These are phyloP conservation scores for Colletotrichum tropicale DNA, from an alignment of 2,329 filamentous ascomycete species.

Conservation along the genomic window DNA sequence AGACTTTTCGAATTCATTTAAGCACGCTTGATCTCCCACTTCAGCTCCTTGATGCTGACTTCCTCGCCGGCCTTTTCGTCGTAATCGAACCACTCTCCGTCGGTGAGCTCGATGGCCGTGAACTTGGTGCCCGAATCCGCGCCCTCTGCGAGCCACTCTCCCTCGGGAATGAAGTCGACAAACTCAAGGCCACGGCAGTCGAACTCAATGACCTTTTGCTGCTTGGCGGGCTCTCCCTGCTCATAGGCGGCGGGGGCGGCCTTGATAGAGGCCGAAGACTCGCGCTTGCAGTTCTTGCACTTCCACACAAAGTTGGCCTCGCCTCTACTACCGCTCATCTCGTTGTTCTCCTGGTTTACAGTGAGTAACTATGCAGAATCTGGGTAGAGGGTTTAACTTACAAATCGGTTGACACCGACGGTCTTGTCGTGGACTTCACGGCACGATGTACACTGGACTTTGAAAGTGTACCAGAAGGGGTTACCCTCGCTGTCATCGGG, in stretches of 20 bases:
- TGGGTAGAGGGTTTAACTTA: constrained; percentile 49
- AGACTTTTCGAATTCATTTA: constrained; percentile 41
- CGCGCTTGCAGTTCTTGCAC: constrained; percentile 97
- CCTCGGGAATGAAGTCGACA: constrained; percentile 89
- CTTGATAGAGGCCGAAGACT: constrained; percentile 86
- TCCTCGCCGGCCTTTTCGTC: constrained; percentile 93
- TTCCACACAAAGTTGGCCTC: constrained; percentile 99
- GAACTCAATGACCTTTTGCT: constrained; percentile 83
- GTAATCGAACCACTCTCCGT: constrained; percentile 98
- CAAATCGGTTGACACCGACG: constrained; percentile 87
- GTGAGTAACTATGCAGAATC: neutral
- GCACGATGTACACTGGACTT: constrained; percentile 97
- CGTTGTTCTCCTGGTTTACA: constrained; percentile 74
- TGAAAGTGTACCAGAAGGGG: constrained; percentile 97
- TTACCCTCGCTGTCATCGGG: constrained; percentile 81
- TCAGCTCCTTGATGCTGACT: constrained; percentile 88
- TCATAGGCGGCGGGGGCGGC: constrained; percentile 74
- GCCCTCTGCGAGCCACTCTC: constrained; percentile 88
- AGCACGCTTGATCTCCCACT: constrained; percentile 81
- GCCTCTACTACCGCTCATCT: constrained; percentile 89
- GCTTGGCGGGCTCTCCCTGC: constrained; percentile 73
- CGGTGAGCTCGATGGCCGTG: constrained; percentile 76
- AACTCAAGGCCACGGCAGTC: constrained; percentile 96
- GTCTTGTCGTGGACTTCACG: constrained; percentile 87
- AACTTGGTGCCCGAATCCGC: constrained; percentile 84